Percentiles rank a stretch among this genome's conserved stretches.
These are phyloP conservation scores for Berkeleyomyces rouxiae DNA, from an alignment of 2,329 filamentous ascomycete species.

Conservation along the genomic window DNA sequence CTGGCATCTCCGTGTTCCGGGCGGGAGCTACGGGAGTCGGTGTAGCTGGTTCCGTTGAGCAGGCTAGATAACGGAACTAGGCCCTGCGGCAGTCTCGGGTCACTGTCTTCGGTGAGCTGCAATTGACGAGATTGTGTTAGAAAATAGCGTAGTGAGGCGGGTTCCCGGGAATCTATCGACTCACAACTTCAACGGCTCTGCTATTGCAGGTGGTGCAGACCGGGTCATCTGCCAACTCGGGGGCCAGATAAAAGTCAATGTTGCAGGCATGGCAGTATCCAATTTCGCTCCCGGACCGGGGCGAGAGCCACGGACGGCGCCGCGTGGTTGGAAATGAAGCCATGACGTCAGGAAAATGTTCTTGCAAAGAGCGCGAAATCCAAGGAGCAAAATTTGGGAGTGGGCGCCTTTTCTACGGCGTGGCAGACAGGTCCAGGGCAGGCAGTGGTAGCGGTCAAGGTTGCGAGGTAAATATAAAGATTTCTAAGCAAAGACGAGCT, in stretches of 20 bases:
- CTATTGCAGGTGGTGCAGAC: constrained; percentile 61
- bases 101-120: neutral
- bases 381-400: neutral
- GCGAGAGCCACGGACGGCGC: neutral
- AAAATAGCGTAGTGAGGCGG: neutral
- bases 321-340: neutral
- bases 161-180: constrained; percentile 20
- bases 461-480: neutral
- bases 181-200: constrained; percentile 75
- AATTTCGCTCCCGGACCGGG: neutral
- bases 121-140: neutral
- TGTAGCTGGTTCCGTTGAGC: neutral
- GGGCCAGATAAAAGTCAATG: constrained; percentile 55
- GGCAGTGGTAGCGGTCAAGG: neutral
- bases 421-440: neutral
- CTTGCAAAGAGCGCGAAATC: neutral
- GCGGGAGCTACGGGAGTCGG: neutral
- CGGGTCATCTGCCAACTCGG: constrained; percentile 44
- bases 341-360: neutral
- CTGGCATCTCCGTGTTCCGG: neutral
- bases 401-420: no score
- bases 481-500: neutral
- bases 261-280: constrained; percentile 75
- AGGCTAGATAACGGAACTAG: neutral
- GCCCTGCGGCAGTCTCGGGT: neutral